phyloP scores from a whole-genome alignment of 345 rosid species.

The Litchi chinensis region DNA sequence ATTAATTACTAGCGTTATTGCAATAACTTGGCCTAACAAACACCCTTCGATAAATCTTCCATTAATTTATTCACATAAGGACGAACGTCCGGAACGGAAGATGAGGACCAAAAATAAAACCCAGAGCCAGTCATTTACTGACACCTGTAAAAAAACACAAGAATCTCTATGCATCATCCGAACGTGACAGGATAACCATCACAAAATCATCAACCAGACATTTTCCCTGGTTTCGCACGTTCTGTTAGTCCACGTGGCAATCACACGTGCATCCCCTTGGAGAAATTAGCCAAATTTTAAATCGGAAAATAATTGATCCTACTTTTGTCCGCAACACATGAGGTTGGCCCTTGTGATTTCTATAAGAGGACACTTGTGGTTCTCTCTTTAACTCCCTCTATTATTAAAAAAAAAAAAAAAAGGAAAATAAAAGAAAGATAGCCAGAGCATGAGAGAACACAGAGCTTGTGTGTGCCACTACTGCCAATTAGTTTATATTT shows the following conservation, averaged over 20 bases:
- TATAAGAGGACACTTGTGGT: neutral
- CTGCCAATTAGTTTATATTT: slow-evolving; percentile 18
- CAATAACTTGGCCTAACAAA: neutral
- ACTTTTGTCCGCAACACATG: neutral
- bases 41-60: neutral
- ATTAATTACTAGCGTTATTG: neutral
- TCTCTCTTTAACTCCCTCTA: no score
- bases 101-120: neutral
- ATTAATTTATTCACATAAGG: neutral
- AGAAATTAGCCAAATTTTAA: neutral
- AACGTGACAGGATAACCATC: neutral
- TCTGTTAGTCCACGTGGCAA: slow-evolving; percentile 32
- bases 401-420: neutral
- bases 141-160: slow-evolving; percentile 2
- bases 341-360: slow-evolving; percentile 45
- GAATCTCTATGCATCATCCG: neutral
- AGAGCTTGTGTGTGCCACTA: slow-evolving; percentile 34
- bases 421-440: neutral
- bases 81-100: neutral
- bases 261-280: slow-evolving; percentile 25
- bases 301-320: neutral
- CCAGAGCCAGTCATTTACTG: neutral
- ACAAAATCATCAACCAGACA: neutral
- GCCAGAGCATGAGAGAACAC: neutral
- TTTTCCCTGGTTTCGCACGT: slow-evolving; percentile 16